These are phyloP conservation scores for Echria macrotheca DNA, from an alignment of 495 filamentous ascomycete species.

Conservation along the genomic window DNA sequence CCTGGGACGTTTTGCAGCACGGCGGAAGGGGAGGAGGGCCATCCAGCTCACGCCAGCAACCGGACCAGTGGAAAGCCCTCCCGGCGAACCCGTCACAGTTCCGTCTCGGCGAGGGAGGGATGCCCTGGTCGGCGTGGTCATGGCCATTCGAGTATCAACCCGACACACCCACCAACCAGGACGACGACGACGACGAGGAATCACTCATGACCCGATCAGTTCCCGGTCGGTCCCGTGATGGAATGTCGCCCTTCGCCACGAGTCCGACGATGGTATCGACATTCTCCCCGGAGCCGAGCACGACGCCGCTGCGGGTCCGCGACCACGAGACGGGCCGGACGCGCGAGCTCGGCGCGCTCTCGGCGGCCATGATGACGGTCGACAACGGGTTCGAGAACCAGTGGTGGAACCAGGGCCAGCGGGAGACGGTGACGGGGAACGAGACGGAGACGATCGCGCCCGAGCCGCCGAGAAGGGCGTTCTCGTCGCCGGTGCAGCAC, in stretches of 20 bases:
- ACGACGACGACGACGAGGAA: constrained; percentile 16
- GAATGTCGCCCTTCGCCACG: constrained; percentile 13
- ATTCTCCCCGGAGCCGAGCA: constrained; percentile 21
- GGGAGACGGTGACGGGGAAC: constrained; percentile 15
- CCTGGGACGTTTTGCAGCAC: constrained; percentile 40
- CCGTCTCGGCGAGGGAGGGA: constrained; percentile 39
- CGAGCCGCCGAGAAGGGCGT: neutral
- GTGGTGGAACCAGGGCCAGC: constrained; percentile 43
- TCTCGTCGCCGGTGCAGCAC: neutral
- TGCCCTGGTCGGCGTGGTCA: constrained; percentile 40
- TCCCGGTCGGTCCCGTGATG: neutral
- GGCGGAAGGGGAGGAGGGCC: no score
- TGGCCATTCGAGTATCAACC: constrained; percentile 29
- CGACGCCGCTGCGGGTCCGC: constrained; percentile 17
- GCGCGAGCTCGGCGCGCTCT: constrained; percentile 43
- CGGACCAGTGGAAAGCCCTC: constrained; percentile 31
- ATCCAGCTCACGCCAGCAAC: constrained; percentile 8
- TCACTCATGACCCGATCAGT: constrained; percentile 2
- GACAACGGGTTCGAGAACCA: constrained; percentile 50
- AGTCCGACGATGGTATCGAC: constrained; percentile 24
- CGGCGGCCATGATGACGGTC: constrained; percentile 51
- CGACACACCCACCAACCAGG: neutral
- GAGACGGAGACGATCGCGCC: neutral
- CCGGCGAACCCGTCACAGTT: constrained; percentile 36
- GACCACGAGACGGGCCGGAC: constrained; percentile 20